These are phyloP conservation scores for Tricholomella constricta DNA, from an alignment of 768 basidiomycete genomes.

Conservation along the genomic window DNA sequence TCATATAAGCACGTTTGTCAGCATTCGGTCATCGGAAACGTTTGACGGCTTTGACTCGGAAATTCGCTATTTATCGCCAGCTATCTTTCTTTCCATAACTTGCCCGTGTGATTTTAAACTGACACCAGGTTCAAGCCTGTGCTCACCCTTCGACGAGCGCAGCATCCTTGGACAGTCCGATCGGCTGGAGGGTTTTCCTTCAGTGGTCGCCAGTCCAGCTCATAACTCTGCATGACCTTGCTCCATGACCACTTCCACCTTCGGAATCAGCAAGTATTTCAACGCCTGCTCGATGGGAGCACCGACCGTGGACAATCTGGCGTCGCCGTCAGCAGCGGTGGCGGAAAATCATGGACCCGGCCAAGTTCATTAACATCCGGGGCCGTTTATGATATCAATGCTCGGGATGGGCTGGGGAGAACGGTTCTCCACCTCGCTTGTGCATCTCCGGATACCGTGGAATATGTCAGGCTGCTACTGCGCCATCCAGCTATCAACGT, in stretches of 20 bases:
- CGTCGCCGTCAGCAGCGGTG: constrained; percentile 44
- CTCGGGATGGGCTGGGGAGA: constrained; percentile 68
- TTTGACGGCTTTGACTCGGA: constrained; percentile 4
- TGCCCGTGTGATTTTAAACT: constrained; percentile 6
- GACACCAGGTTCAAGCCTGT: constrained; percentile 18
- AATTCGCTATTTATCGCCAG: background rate
- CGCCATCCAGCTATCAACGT: constrained; percentile 75
- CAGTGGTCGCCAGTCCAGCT: constrained; percentile 39
- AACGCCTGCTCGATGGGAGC: constrained; percentile 64
- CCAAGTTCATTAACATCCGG: constrained; percentile 40
- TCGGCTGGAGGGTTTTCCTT: constrained; percentile 32
- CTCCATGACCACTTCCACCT: constrained; percentile 78
- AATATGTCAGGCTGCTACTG: constrained; percentile 78
- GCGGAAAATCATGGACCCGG: constrained; percentile 60
- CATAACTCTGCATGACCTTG: constrained; percentile 64
- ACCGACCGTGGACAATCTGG: constrained; percentile 37
- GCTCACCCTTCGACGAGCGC: constrained; percentile 22
- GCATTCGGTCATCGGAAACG: constrained; percentile 1
- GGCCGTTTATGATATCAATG: constrained; percentile 58
- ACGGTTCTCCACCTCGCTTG: constrained; percentile 86
- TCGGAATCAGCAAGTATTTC: constrained; percentile 75
- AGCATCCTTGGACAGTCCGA: constrained; percentile 26
- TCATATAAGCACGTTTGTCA: constrained; percentile 15
- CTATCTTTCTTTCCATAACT: constrained; percentile 7
- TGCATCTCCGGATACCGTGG: constrained; percentile 62